A percentile compares a stretch with the other conserved stretches of the same genome.
These are phyloP conservation scores for Tephrocybe sp. DNA, from an alignment of 768 basidiomycete genomes.

Conservation along the genomic window DNA sequence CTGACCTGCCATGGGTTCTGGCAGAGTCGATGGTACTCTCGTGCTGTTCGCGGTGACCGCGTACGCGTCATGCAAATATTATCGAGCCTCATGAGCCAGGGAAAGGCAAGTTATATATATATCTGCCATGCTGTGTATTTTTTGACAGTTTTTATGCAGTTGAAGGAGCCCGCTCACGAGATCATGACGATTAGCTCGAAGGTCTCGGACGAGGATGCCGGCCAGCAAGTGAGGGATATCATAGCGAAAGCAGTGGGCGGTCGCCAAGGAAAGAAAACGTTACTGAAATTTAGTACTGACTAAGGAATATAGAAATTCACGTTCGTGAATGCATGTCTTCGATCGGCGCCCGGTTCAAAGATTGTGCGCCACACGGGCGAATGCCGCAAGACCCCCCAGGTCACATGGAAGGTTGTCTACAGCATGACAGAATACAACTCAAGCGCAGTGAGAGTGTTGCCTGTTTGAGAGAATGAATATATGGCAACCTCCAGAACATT, in stretches of 20 bases:
- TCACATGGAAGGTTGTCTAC: too few relatives aligned
- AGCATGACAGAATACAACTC: too few relatives aligned
- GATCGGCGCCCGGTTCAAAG: too few relatives aligned
- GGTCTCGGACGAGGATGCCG: constrained; percentile 37
- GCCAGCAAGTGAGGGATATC: constrained; percentile 47
- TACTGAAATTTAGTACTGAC: constrained; percentile 36
- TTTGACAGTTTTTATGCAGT: constrained; percentile 34
- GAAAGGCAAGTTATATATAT: constrained; percentile 42
- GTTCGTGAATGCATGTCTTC: too few relatives aligned
- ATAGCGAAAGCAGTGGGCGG: constrained; percentile 41
- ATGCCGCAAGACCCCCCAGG: too few relatives aligned
- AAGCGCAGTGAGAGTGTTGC: too few relatives aligned
- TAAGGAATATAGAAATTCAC: constrained; percentile 13
- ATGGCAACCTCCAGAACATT: too few relatives aligned
- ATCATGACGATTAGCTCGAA: constrained; percentile 51
- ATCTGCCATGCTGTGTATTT: not conserved
- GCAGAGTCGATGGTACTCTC: constrained; percentile 71
- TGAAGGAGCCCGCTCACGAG: constrained; percentile 69
- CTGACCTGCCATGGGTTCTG: constrained; percentile 77
- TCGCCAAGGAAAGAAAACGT: constrained; percentile 41
- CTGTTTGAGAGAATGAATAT: too few relatives aligned
- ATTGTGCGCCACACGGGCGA: too few relatives aligned
- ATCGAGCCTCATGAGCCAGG: constrained; percentile 50
- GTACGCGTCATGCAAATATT: constrained; percentile 51
- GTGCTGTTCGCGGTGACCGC: constrained; percentile 48